These are phyloP conservation scores for Lodderomyces beijingensis DNA, from an alignment of 1,139 yeast genomes.

Conservation along the genomic window DNA sequence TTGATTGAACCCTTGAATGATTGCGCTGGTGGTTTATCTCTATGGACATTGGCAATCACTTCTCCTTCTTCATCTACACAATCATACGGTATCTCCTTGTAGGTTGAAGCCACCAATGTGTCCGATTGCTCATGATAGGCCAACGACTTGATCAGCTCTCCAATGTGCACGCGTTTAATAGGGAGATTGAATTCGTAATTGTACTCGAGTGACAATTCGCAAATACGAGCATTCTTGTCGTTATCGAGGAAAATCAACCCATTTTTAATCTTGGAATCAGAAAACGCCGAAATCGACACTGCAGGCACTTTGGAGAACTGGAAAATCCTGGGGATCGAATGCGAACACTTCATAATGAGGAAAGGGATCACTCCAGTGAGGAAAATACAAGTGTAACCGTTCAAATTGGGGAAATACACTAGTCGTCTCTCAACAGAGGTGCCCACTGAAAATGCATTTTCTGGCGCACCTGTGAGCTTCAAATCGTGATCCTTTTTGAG, in stretches of 20 bases:
- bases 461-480: conserved; percentile 68
- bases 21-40: conserved; percentile 43
- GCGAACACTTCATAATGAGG: conserved; percentile 59
- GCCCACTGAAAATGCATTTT: conserved; percentile 65
- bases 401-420: conserved; percentile 55
- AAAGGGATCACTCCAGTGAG: conserved; percentile 77
- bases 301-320: conserved; percentile 63
- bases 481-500: conserved; percentile 48
- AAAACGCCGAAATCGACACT: conserved; percentile 56
- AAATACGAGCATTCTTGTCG: conserved; percentile 67
- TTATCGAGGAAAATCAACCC: conserved; percentile 75
- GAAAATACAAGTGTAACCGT: conserved; percentile 58
- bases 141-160: conserved; percentile 64
- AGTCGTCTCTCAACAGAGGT: conserved; percentile 67
- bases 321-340: conserved; percentile 63
- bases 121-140: conserved; percentile 70
- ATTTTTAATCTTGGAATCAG: conserved; percentile 32
- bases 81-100: conserved; percentile 54
- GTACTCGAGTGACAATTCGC: conserved; percentile 49
- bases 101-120: conserved; percentile 63
- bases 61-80: conserved; percentile 76
- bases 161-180: conserved; percentile 47
- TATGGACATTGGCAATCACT: conserved; percentile 56
- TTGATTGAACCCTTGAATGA: conserved; percentile 59
- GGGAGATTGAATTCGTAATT: conserved; percentile 67